Evolutionary conservation across 2,329 filamentous ascomycete species (phyloP), one percentile per base, ranked within the genome.

Genomic region (Fusarium luffae): DNA sequence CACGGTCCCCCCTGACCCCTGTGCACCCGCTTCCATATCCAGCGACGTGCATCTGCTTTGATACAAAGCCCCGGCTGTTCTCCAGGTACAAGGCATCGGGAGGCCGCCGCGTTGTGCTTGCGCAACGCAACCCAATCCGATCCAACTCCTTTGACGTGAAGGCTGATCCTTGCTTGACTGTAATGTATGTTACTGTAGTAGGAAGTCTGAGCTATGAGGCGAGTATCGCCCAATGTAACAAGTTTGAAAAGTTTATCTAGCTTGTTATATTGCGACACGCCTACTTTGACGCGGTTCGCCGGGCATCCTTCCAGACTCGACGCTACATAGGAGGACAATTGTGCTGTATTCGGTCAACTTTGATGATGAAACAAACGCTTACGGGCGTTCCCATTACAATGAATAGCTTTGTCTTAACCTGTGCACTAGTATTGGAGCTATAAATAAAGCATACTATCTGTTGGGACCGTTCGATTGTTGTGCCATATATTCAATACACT

Each of bases 31-130:
- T 72, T 72, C 73, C 73, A 50, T 46, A 69, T 75, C 63, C 43
- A 73, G 73, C 73, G 73, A 75, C 70, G 30, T 74, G 73, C 73
- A 75, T 74, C 70, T 52, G 55, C 58, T 57, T 28, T 64, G 66
- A 58, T 52, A 61, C 44, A 59, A 58, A 21, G 51, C 57, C 57
- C 54, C 44, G 51, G 49, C 28, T 54, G 46, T 59, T 60, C 57
- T 49, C 70, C 65, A 71, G 65, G 69, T 69, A 71, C 68, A 60
- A 63, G 57, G 68, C 61, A 55, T 65, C 65, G 56, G 64, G 54
- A 66, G 64, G 46, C 52, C 56, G 55, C 54, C 56, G 52, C 52
- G 40, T 54, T 62, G 49, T 71, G 50, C 54, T 71, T 61, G 52
- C 46, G 56, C 30, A 54, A 51, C 64, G 23, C 42, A 37, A 28